Base-by-base conservation (phyloP, 2,329 filamentous ascomycete species). In the Talaromyces sp. region DNA sequence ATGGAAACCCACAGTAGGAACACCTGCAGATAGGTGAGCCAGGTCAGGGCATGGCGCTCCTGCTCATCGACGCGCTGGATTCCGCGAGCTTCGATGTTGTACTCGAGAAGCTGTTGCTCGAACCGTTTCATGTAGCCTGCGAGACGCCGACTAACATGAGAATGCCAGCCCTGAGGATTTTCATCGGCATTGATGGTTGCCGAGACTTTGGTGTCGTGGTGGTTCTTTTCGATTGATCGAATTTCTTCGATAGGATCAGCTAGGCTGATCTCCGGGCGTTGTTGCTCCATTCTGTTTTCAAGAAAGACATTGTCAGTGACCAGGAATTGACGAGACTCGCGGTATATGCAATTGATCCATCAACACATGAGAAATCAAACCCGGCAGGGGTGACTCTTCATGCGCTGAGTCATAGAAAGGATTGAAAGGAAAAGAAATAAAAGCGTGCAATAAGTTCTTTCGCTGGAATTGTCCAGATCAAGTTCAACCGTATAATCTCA, bases 1-100 rank as follows among this genome's bases (percentile, higher is more conserved):
- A 85, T 80, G 9, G 80, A 83, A 61, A 85, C 78, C 84, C 84
- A 87, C 51, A 87, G 70, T 48, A 84, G 69, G 17, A 78, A 78
- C 21, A 82, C 78, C 67, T 85, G 82, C 37, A 79, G 70, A 65
- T 83, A 83, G 33, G 80, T 79, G n/a, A 81, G 63, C 62, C 76
- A 74, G 17, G 74, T 73, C 53, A 81, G 66, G 50, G 77, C 76
- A 62, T 83, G 80, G 17, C 83, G 79, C 64, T 85, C 81, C 54
- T 80, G 69, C 0, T 77, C 72, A 53, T 79, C 74, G 1, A 86
- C 83, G 21, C 83, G 78, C 65, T 84, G 77, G 50, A 86, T 85
- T 8, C 84, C 84, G 46, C 84, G 79, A 11, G 81, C 78, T 66
- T 86, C 84, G 48, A 84, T 71, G 45, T 75, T 75, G 63, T 75